phyloP scores from a whole-genome alignment of 2,329 filamentous ascomycete genomes.

The Arthrinium phaeospermum region DNA sequence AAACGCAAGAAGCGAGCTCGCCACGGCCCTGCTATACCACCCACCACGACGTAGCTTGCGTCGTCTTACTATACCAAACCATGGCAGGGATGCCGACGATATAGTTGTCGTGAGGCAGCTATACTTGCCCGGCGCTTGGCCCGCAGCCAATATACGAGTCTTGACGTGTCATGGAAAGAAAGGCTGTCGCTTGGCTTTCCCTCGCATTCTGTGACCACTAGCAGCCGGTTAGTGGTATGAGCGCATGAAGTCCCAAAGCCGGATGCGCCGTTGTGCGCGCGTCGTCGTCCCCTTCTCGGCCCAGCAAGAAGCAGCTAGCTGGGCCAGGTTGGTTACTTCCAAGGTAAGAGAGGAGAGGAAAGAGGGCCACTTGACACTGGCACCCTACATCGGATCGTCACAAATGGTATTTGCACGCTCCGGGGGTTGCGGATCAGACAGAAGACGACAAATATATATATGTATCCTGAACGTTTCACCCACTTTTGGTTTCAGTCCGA shows the following conservation, averaged over 20 bases:
- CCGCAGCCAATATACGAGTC: not conserved
- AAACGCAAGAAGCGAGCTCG: not conserved
- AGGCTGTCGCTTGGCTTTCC: slow-evolving; percentile 12
- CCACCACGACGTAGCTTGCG: not conserved
- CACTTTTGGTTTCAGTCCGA: slow-evolving; percentile 13
- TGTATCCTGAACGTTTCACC: slow-evolving; percentile 11
- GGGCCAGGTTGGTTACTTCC: not conserved
- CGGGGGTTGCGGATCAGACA: slow-evolving; percentile 5
- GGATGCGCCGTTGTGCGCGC: slow-evolving; percentile 2
- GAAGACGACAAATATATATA: not conserved
- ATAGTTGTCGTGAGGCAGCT: slow-evolving; percentile 11
- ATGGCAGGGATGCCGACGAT: not conserved
- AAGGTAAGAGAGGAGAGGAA: not conserved
- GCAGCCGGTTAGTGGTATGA: not conserved
- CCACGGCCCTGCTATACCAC: not conserved
- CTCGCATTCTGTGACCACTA: slow-evolving; percentile 7
- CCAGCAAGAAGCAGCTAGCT: no score
- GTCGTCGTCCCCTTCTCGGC: not conserved
- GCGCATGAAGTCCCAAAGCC: not conserved
- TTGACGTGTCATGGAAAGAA: slow-evolving; percentile 8
- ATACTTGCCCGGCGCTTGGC: not conserved
- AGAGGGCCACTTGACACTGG: not conserved
- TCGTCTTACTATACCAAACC: not conserved
- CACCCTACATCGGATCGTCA: not conserved
- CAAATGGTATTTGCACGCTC: not conserved